Evolutionary conservation across 2,329 filamentous ascomycete genomes (phyloP).

Genomic region (Sporothrix protearum): DNA sequence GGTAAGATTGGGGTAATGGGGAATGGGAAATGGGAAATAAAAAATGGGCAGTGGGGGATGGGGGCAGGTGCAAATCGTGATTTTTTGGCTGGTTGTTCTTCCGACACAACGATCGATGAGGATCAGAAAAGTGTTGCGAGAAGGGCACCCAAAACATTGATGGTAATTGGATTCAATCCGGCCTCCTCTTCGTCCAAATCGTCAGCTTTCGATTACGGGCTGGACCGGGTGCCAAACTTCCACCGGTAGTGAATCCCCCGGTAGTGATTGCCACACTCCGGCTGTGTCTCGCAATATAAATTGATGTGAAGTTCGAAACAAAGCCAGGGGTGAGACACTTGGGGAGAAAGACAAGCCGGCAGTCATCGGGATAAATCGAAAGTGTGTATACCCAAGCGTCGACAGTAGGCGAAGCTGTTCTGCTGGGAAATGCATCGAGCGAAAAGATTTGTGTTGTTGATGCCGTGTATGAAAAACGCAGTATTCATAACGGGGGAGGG

Average conservation of each 20-base stretch:
- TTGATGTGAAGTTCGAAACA: neutral
- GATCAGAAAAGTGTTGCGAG: neutral
- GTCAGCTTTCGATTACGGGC: neutral
- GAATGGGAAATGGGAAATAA: slow-evolving; percentile 19
- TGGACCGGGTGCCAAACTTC: neutral
- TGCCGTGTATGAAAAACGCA: neutral
- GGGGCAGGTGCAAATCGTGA: slow-evolving; percentile 4
- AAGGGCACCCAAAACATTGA: neutral
- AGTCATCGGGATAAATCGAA: slow-evolving; percentile 1
- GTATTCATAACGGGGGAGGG: neutral
- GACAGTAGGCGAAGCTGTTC: neutral
- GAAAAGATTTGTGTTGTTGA: slow-evolving; percentile 3
- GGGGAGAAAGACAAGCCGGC: neutral
- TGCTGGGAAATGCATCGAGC: neutral
- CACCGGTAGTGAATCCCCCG: too few species aligned
- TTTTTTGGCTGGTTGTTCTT: slow-evolving; percentile 10
- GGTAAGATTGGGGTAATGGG: neutral
- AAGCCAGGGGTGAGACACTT: neutral
- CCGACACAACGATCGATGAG: slow-evolving; percentile 1
- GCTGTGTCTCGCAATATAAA: neutral
- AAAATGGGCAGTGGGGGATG: too few species aligned
- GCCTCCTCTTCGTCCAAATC: neutral
- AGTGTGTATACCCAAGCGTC: slow-evolving; percentile 6
- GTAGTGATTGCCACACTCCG: neutral
- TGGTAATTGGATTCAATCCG: neutral